Conservation (phyloP, 2,329 filamentous ascomycete species). For the Fusarium sp. region DNA sequence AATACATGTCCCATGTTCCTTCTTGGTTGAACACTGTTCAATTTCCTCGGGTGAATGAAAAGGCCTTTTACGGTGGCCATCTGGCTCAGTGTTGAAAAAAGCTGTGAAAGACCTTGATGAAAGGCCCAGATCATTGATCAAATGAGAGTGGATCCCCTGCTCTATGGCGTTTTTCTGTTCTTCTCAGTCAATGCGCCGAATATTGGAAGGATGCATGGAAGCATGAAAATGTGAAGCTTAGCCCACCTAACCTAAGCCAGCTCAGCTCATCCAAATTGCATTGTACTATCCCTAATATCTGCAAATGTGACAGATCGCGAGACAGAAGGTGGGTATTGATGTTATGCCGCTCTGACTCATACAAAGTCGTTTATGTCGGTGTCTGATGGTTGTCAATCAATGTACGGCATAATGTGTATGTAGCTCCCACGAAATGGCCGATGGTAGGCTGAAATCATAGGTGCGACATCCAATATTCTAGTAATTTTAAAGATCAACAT, state of each 20-base stretch:
- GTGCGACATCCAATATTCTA: neutral
- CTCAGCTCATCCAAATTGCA: constrained; percentile 12
- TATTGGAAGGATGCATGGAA: constrained; percentile 38
- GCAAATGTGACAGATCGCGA: constrained; percentile 32
- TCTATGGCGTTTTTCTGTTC: constrained; percentile 14
- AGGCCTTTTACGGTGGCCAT: neutral
- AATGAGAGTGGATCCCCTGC: constrained; percentile 4
- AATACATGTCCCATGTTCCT: neutral
- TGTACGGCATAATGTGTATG: neutral
- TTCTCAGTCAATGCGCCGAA: constrained; percentile 22
- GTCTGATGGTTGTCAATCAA: constrained; percentile 5
- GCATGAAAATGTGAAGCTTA: constrained; percentile 24
- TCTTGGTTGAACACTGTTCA: neutral
- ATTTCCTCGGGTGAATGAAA: neutral
- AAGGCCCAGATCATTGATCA: constrained; percentile 7
- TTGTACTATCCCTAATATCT: constrained; percentile 19
- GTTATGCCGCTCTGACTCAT: neutral
- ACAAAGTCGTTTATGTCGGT: constrained; percentile 2
- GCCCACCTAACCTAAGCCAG: neutral
- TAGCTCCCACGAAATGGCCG: neutral
- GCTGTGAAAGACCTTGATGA: neutral
- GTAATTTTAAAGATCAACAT: neutral
- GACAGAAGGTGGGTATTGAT: constrained; percentile 6
- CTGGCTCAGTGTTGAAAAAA: neutral
- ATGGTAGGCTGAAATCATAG: constrained; percentile 9